Conservation (phyloP, 805 yeast species). For the Metschnikowia proteae region DNA sequence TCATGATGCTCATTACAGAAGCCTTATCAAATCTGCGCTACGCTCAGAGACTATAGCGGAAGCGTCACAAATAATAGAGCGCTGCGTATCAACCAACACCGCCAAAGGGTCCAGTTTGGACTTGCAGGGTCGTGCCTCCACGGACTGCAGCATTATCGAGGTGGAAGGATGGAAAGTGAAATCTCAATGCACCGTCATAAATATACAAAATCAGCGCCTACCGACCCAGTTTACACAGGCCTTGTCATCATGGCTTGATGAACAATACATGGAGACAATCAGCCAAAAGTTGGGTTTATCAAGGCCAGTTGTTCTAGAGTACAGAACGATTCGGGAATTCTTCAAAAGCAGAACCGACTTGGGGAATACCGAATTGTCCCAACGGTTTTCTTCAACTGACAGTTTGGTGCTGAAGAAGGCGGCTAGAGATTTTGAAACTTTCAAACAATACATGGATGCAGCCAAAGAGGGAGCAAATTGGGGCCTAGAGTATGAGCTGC, state of each 20-base stretch:
- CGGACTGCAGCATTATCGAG: slow-evolving; percentile 41
- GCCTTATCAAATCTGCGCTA: slow-evolving; percentile 28
- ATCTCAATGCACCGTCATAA: slow-evolving; percentile 16
- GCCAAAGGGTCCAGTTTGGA: slow-evolving; percentile 48
- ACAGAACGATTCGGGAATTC: not conserved
- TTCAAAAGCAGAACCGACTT: not conserved
- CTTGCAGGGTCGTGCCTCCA: slow-evolving; percentile 37
- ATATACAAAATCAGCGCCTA: slow-evolving; percentile 9
- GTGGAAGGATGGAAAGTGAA: slow-evolving; percentile 7
- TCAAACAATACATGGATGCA: not conserved
- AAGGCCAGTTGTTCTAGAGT: slow-evolving; percentile 28
- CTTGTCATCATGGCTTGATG: slow-evolving; percentile 23
- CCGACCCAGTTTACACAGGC: slow-evolving; percentile 33
- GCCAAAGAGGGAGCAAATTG: not conserved
- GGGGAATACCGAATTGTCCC: not conserved
- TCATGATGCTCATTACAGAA: slow-evolving; percentile 21
- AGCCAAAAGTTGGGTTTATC: slow-evolving; percentile 28
- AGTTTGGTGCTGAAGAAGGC: not conserved
- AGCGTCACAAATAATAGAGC: slow-evolving; percentile 31
- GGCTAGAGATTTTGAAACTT: not conserved
- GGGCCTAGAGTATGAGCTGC: not conserved
- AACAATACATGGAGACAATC: slow-evolving; percentile 14
- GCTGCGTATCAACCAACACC: slow-evolving; percentile 42
- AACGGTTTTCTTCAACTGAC: not conserved
- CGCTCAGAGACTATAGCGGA: slow-evolving; percentile 7